Evolutionary conservation across 2,329 filamentous ascomycete genomes (phyloP).

Genomic region (Botrytis fabae): DNA sequence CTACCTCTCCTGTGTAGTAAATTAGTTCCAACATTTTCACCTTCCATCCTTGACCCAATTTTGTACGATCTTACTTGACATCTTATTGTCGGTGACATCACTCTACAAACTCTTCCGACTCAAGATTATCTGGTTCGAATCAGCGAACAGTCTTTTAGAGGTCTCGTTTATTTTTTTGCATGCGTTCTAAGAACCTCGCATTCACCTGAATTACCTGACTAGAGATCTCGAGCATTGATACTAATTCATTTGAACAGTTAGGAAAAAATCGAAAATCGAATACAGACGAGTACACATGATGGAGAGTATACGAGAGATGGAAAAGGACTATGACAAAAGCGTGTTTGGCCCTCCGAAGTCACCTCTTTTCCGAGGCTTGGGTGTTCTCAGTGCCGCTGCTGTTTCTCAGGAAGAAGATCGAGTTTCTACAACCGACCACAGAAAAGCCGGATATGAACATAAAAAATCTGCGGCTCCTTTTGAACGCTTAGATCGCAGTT

Average conservation of each 20-base stretch:
- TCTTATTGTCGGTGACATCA: not conserved
- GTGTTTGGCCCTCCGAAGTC: not conserved
- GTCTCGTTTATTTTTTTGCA: not conserved
- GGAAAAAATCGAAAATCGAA: not conserved
- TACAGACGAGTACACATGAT: not conserved
- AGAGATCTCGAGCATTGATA: not conserved
- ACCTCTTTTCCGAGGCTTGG: not conserved
- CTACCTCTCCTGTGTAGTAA: accelerated
- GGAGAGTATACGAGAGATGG: not conserved
- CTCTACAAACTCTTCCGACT: not conserved
- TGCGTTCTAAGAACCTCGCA: not conserved
- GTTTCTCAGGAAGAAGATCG: not conserved
- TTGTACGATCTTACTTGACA: not conserved
- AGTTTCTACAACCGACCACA: not conserved
- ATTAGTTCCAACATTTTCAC: not conserved
- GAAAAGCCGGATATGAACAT: not conserved
- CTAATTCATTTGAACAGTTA: not conserved
- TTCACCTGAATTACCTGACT: not conserved
- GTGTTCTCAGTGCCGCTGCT: not conserved
- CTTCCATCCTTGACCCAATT: not conserved
- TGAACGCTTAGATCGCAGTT: not conserved
- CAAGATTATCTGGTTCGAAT: not conserved
- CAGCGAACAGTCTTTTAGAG: not conserved
- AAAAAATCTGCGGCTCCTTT: not conserved
- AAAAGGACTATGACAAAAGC: not conserved